Conservation (phyloP, 2,329 filamentous ascomycete genomes). For the Cadophora gregata region DNA sequence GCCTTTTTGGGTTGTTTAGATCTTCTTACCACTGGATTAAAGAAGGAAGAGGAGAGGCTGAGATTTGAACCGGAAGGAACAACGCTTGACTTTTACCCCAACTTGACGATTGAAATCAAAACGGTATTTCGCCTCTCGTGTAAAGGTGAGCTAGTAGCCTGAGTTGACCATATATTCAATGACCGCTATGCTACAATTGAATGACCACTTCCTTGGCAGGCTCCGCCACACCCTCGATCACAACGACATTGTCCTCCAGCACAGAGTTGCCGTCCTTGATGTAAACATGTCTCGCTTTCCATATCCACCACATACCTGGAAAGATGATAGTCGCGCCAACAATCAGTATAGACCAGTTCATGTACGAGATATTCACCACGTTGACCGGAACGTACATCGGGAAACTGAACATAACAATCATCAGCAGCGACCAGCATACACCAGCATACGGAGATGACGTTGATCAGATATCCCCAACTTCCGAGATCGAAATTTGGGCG, state of each 20-base stretch:
- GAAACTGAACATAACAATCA: background rate
- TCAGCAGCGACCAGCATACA: background rate
- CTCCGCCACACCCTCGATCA: slow-evolving; percentile 2
- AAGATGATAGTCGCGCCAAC: background rate
- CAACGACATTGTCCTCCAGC: slow-evolving; percentile 12
- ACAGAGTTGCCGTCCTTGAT: slow-evolving; percentile 14
- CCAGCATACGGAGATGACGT: background rate
- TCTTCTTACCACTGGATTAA: no score
- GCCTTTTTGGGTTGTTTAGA: no score
- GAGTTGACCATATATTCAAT: background rate
- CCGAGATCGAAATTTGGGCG: background rate
- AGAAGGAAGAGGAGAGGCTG: no score
- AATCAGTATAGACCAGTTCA: background rate
- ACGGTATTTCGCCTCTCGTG: no score
- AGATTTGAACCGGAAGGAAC: no score
- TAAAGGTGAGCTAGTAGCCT: background rate
- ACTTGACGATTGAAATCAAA: no score
- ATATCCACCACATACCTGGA: background rate
- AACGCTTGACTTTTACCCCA: no score
- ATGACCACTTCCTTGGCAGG: slow-evolving; percentile 37
- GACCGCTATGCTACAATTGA: background rate
- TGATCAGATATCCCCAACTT: background rate
- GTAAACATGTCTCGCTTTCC: background rate
- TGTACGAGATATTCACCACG: background rate
- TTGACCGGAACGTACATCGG: background rate